Evolutionary conservation across 1,284 basidiomycete species (phyloP).

Genomic region (Austroboletus rostrupii): DNA sequence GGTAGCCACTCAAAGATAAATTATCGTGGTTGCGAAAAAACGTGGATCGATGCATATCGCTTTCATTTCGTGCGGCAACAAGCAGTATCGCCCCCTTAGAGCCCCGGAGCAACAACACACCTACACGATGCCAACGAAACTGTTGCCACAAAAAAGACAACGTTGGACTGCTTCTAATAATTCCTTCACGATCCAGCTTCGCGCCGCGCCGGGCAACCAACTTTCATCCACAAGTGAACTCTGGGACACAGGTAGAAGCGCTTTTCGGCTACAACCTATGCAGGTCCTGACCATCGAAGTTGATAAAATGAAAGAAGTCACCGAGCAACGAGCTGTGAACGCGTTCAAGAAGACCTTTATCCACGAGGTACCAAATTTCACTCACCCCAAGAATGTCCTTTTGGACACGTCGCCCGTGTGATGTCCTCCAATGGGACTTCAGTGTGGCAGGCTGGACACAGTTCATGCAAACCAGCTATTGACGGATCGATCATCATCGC

Average conservation of each 20-base stretch:
- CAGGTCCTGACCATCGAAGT: conserved; percentile 68
- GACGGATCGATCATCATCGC: conserved; percentile 28
- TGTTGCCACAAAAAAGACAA: conserved; percentile 65
- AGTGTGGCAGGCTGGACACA: conserved; percentile 65
- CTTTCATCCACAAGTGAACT: conserved; percentile 23
- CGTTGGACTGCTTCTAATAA: conserved; percentile 58
- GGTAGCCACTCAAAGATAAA: conserved; percentile 15
- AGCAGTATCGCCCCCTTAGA: conserved; percentile 27
- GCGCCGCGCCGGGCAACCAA: conserved; percentile 44
- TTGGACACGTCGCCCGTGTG: conserved; percentile 54
- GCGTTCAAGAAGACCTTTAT: conserved; percentile 18
- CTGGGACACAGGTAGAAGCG: conserved; percentile 51
- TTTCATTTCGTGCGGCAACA: conserved; percentile 27
- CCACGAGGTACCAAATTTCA: conserved; percentile 22
- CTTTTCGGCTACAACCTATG: conserved; percentile 66
- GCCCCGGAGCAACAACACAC: conserved; percentile 10
- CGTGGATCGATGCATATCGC: conserved; percentile 26
- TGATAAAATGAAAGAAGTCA: conserved; percentile 67
- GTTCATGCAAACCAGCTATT: conserved; percentile 45
- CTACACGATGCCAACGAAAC: conserved; percentile 55
- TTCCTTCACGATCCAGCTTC: conserved; percentile 61
- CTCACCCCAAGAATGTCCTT: conserved; percentile 67
- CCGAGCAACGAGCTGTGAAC: conserved; percentile 58
- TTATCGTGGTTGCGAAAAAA: conserved; percentile 27
- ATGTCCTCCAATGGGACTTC: conserved; percentile 55